These are phyloP conservation scores for Onygenales sp. DNA, from an alignment of 2,329 filamentous ascomycete genomes.

Conservation along the genomic window DNA sequence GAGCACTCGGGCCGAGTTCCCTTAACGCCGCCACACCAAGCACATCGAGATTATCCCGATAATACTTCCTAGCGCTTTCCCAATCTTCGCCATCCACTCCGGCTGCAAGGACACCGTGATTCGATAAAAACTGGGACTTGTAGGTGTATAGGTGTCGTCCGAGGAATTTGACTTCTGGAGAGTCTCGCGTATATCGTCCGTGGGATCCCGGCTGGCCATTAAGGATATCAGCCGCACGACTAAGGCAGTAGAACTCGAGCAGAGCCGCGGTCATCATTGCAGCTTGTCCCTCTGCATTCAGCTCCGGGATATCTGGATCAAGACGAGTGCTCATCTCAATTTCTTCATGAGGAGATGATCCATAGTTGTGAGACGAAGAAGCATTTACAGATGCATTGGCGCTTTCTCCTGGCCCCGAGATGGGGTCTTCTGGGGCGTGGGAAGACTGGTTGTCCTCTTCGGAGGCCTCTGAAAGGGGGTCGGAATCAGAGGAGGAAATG, in stretches of 20 bases:
- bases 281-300: conserved; percentile 28
- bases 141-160: conserved; percentile 32
- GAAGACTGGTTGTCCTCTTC: conserved; percentile 10
- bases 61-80: conserved; percentile 27
- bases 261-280: conserved; percentile 35
- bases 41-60: conserved; percentile 34
- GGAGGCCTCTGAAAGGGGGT: conserved; percentile 20
- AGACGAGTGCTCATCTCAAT: conserved; percentile 6
- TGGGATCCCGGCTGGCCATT: conserved; percentile 29
- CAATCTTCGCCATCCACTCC: conserved; percentile 31
- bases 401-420: not conserved
- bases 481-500: conserved; percentile 27
- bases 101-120: conserved; percentile 30
- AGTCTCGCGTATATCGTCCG: conserved; percentile 29
- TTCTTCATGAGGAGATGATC: not conserved
- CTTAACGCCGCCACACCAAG: conserved; percentile 30
- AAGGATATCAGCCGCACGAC: conserved; percentile 34
- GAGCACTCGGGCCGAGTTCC: conserved; percentile 20
- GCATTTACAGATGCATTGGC: not conserved
- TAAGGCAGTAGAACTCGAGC: conserved; percentile 36
- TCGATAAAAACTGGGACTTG: conserved; percentile 33
- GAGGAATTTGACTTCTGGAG: conserved; percentile 33
- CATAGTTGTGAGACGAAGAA: not conserved
- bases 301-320: conserved; percentile 13
- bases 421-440: conserved; percentile 1